Percentiles rank a stretch among this genome's conserved stretches.
phyloP scores from a whole-genome alignment of 73 alveolate species.

The Paramecium sexaurelia region DNA sequence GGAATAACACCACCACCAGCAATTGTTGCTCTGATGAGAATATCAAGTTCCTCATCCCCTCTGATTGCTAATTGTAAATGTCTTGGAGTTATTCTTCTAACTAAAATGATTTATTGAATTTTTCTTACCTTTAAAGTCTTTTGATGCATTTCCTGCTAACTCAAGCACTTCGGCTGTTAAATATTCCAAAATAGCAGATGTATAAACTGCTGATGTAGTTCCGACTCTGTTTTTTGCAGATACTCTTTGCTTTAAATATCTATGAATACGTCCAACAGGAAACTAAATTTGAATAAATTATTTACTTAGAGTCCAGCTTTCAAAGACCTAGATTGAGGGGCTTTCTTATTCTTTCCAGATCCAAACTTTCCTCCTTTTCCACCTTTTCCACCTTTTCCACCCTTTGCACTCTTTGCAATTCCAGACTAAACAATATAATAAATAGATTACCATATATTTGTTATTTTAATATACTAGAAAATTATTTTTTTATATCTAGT shows the following conservation, averaged over 20 bases:
- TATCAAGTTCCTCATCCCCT: conserved; percentile 99
- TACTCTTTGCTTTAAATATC: conserved; percentile 92
- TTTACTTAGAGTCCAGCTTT: conserved; percentile 97
- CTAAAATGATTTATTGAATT: conserved; percentile 24
- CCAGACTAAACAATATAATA: conserved; percentile 28
- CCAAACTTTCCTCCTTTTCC: conserved; percentile 93
- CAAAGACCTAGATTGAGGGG: conserved; percentile 96
- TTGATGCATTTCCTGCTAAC: conserved; percentile 98
- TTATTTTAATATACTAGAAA: conserved; percentile 25
- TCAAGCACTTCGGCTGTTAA: conserved; percentile 99
- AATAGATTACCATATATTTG: not conserved
- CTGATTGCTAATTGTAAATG: conserved; percentile 97
- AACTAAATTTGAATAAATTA: conserved; percentile 70
- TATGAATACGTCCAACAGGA: conserved; percentile 99
- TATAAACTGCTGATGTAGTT: conserved; percentile 99
- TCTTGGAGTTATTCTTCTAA: conserved; percentile 97
- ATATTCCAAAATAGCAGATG: conserved; percentile 98
- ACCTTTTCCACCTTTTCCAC: conserved; percentile 94
- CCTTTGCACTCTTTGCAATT: conserved; percentile 67
- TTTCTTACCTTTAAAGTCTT: conserved; percentile 84
- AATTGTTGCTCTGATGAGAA: conserved; percentile 97
- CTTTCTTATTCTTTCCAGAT: conserved; percentile 86
- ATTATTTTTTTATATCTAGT: not conserved
- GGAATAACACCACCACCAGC: conserved; percentile 99
- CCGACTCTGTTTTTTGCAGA: conserved; percentile 96